Percentiles rank a stretch among this genome's conserved stretches.
phyloP scores from a whole-genome alignment of 345 rosid genomes.

The Dipteronia sinensis region DNA sequence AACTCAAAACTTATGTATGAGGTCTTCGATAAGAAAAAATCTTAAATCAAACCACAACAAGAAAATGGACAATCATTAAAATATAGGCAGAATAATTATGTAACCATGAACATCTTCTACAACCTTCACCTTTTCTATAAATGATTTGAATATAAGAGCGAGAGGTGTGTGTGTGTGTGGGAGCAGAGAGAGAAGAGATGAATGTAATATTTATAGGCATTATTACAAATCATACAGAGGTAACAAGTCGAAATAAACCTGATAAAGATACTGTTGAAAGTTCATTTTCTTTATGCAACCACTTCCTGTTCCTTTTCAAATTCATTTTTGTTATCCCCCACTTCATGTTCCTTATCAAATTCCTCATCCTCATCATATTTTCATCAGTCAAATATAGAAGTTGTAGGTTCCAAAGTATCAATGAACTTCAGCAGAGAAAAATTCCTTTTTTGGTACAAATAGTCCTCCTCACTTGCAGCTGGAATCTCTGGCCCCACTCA shows the following conservation, averaged over 20 bases:
- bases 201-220: not conserved
- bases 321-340: constrained; percentile 50
- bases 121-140: no score
- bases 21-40: not conserved
- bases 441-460: constrained; percentile 69
- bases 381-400: constrained; percentile 84
- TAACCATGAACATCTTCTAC: not conserved
- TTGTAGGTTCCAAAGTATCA: constrained; percentile 41
- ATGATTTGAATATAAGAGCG: not conserved
- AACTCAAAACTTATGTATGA: not conserved
- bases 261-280: constrained; percentile 36
- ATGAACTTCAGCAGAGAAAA: constrained; percentile 56
- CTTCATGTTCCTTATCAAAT: constrained; percentile 50
- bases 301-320: constrained; percentile 49
- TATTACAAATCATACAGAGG: not conserved
- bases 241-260: constrained; percentile 36
- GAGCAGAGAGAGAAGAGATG: not conserved
- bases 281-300: constrained; percentile 46
- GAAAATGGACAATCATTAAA: not conserved
- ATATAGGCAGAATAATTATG: not conserved
- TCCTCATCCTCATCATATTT: constrained; percentile 91
- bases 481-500: constrained; percentile 90
- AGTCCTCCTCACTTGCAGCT: constrained; percentile 78
- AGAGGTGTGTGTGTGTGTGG: no score
- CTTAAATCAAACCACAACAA: not conserved